These are phyloP conservation scores for Hypoxylon sp. DNA, from an alignment of 2,329 filamentous ascomycete genomes.

Conservation along the genomic window DNA sequence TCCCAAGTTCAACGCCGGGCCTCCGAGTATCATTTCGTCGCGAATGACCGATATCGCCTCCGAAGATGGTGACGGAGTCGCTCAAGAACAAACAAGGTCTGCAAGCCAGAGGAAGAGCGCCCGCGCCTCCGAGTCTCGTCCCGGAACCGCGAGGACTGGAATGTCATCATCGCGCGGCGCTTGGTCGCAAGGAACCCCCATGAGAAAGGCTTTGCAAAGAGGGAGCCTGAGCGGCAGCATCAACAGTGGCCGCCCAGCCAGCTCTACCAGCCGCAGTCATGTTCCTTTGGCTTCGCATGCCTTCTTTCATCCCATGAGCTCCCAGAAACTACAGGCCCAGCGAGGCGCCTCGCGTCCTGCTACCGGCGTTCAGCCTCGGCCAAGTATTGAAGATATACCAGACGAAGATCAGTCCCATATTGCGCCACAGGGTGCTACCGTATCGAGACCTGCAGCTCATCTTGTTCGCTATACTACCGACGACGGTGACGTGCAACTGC, in stretches of 20 bases:
- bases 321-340: slow-evolving; percentile 92
- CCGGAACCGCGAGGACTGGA: slow-evolving; percentile 66
- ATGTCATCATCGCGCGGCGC: slow-evolving; percentile 62
- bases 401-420: slow-evolving; percentile 60
- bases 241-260: slow-evolving; percentile 66
- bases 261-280: slow-evolving; percentile 83
- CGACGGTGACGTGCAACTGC: slow-evolving; percentile 68
- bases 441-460: slow-evolving; percentile 54
- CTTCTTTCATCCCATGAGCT: slow-evolving; percentile 97
- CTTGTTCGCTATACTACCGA: slow-evolving; percentile 52
- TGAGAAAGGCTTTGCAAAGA: slow-evolving; percentile 64
- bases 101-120: slow-evolving; percentile 51
- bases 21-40: slow-evolving; percentile 77
- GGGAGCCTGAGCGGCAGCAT: slow-evolving; percentile 58
- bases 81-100: slow-evolving; percentile 50
- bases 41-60: slow-evolving; percentile 76
- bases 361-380: slow-evolving; percentile 56
- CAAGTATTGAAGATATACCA: slow-evolving; percentile 49
- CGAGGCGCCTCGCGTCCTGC: slow-evolving; percentile 69
- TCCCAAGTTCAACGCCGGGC: slow-evolving; percentile 60
- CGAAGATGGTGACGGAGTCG: slow-evolving; percentile 63
- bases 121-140: slow-evolving; percentile 64
- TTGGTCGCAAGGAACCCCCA: slow-evolving; percentile 68
- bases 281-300: slow-evolving; percentile 90
- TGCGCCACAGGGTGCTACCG: slow-evolving; percentile 70